Evolutionary conservation across 2,329 filamentous ascomycete genomes (phyloP).

Genomic region (Aspergillus uvarum): DNA sequence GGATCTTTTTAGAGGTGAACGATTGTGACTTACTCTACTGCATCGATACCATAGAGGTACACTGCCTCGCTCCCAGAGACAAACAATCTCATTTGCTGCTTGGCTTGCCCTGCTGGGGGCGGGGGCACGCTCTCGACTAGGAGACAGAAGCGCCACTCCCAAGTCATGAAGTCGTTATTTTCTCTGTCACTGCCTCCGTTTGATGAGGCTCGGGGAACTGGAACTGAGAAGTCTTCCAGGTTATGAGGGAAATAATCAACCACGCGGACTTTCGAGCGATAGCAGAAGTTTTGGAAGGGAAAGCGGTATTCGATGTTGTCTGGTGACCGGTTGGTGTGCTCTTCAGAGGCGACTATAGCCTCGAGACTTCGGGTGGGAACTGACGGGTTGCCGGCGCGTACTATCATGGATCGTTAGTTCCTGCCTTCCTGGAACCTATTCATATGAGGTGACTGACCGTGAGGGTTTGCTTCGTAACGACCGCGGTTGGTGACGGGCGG

Average conservation of each 20-base stretch:
- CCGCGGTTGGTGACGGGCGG: slow-evolving; percentile 21
- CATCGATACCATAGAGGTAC: slow-evolving; percentile 56
- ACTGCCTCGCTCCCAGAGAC: slow-evolving; percentile 63
- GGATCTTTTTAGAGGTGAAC: background rate
- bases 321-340: slow-evolving; percentile 48
- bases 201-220: slow-evolving; percentile 48
- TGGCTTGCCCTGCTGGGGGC: slow-evolving; percentile 35
- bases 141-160: slow-evolving; percentile 84
- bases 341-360: slow-evolving; percentile 51
- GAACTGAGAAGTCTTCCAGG: slow-evolving; percentile 68
- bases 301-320: slow-evolving; percentile 50
- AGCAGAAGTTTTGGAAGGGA: slow-evolving; percentile 73
- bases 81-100: slow-evolving; percentile 62
- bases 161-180: slow-evolving; percentile 41
- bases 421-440: background rate
- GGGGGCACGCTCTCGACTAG: slow-evolving; percentile 68
- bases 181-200: slow-evolving; percentile 33
- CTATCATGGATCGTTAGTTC: slow-evolving; percentile 32
- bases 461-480: slow-evolving; percentile 39
- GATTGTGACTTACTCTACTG: slow-evolving; percentile 52
- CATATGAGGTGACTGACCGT: slow-evolving; percentile 36
- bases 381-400: slow-evolving; percentile 49
- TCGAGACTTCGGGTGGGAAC: slow-evolving; percentile 42
- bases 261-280: slow-evolving; percentile 69
- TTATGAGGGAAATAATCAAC: slow-evolving; percentile 74